These are phyloP conservation scores for Ilex asprella DNA, from an alignment of 257 asterid genomes.

Conservation along the genomic window DNA sequence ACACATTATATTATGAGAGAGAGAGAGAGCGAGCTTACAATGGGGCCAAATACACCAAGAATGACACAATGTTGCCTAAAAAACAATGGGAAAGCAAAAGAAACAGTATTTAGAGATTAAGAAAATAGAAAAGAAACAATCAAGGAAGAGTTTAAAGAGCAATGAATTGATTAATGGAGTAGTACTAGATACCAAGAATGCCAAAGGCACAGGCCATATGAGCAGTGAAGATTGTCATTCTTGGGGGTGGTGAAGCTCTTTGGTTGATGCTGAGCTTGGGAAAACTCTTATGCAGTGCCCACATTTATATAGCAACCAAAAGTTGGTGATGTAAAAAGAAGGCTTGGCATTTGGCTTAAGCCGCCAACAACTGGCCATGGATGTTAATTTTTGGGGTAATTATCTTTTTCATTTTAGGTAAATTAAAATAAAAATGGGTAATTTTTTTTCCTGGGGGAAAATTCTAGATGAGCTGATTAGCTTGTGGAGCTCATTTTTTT, in stretches of 20 bases:
- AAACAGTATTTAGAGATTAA: background rate
- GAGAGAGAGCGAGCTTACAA: conserved; percentile 26
- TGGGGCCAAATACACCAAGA: conserved; percentile 83
- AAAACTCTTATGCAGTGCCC: background rate
- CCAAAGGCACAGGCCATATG: conserved; percentile 46
- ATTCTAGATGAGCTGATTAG: no score
- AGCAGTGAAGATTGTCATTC: conserved; percentile 31
- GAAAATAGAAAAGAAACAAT: background rate
- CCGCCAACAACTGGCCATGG: conserved; percentile 9
- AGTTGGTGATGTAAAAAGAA: conserved; percentile 11
- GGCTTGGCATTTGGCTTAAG: conserved; percentile 24
- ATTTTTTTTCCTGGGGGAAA: no score
- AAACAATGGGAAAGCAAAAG: background rate
- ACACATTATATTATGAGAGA: no score
- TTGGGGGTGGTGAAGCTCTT: conserved; percentile 29
- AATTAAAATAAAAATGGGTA: no score
- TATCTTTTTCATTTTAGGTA: no score
- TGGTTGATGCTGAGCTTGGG: conserved; percentile 12
- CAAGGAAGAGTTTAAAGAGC: background rate
- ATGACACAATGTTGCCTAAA: conserved; percentile 70
- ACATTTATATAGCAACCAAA: conserved; percentile 30
- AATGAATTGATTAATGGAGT: no score
- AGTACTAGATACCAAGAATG: conserved; percentile 49
- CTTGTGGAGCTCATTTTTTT: no score
- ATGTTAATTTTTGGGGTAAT: background rate